Base-by-base conservation (phyloP, 78 protist species). In the Speleostelium caveatum region DNA sequence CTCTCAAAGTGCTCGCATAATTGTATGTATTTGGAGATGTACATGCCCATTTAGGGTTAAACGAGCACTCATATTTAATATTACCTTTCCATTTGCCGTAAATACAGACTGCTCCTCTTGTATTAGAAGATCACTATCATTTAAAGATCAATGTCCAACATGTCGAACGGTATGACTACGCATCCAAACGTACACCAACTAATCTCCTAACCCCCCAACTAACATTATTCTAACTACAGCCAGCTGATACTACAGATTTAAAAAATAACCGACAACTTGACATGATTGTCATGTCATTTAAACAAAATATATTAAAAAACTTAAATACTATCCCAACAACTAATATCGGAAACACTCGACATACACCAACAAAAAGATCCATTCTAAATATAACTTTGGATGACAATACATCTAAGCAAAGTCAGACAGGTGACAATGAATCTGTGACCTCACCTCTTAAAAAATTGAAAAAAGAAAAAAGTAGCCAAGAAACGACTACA, bases 1-100 rank as follows among this genome's bases (percentile, higher is more conserved):
- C n/a, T n/a, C n/a, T 68, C 72, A 19, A 58, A 51, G 56, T 80
- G 89, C 68, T 80, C 89, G 33, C 89, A 80, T 56, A 80, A 80
- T 41, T 80, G 75, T 76, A 45, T 26, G 86, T 76, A 28, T 28
- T 19, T 12, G 10, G 0, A 19, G 19, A 73, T 10, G 3, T 21
- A 17, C 24, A 45, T 21, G 8, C n/a, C n/a, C n/a, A n/a, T n/a
- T n/a, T 39, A 58, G 5, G 8, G 22, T 35, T 19, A 58, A 2
- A 28, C 19, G 24, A 41, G 19, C 3, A 69, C 4, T 24, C 26
- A 69, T 22, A 16, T 71, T 14, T 22, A 33, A 10, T n/a, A 1
- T 3, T 56, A 30, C 56, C n/a, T 28, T 38, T 56, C 30, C 26
- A 60, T 45, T 45, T 14, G 53, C 10, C 10, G 33, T 68, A 19